Evolutionary conservation across 495 filamentous ascomycete species (phyloP), one percentile per base, ranked within the genome.

Genomic region (Penicillium angulare): DNA sequence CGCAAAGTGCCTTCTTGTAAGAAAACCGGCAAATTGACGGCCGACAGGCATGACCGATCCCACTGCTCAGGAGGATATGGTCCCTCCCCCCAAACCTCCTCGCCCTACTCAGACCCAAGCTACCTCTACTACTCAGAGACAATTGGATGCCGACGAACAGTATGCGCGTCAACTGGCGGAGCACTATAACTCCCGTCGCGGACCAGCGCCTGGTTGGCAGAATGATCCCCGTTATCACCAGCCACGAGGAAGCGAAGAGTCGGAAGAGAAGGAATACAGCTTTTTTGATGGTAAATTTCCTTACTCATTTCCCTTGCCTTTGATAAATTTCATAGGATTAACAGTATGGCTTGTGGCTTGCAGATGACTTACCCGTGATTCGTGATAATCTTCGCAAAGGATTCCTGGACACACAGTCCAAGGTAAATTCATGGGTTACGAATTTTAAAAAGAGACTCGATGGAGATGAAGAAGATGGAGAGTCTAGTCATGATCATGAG

Each of bases 121-220:
- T 15, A 77, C 75, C 21, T 80, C 82, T 53, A 86, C 86, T 20
- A 76, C 84, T 1, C 81, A 82, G 64, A 83, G 78, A 50, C 93
- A 97, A 67, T 60, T 97, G 32, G 89, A 96, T 64, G 85, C 88
- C 16, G 93, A 98, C 69, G 93, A 97, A 64, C 76, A 83, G 54
- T 97, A 97, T 69, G 93, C 95, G 20, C 88, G 92, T 42, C 92
- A 96, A 68, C 83, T 97, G 32, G 90, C 90, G 5, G 86, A 93
- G 63, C 90, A 97, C 54, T 96, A 91, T 67, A 87, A 90, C 62
- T 81, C 76, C 34, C 67, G 69, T 38, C 64, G 67, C 23, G 65
- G 59, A 36, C 67, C 66, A 34, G 61, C 61, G 55, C 57, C 59
- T 46, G 63, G 73, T 56, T 74, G 73, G 67, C 69, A 80, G 62